phyloP scores from a whole-genome alignment of 768 basidiomycete genomes.

The Naganishia friedmannii region DNA sequence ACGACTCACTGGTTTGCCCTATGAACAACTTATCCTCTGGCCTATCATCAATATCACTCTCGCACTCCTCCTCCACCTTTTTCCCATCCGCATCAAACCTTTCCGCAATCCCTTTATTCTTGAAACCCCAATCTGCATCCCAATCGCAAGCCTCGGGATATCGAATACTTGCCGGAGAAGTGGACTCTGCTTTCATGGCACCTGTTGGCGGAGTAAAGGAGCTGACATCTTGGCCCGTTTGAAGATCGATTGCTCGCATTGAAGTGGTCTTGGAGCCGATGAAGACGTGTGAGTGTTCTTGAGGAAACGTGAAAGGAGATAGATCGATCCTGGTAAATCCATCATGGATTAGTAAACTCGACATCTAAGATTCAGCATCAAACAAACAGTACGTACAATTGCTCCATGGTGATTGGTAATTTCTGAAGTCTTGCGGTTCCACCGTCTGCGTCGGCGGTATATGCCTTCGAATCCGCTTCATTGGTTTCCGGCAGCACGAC shows the following conservation, averaged over 20 bases:
- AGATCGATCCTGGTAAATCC: constrained; percentile 62
- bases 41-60: constrained; percentile 33
- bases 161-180: not conserved
- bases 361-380: not conserved
- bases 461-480: not conserved
- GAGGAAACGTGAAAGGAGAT: constrained; percentile 75
- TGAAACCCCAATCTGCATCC: constrained; percentile 26
- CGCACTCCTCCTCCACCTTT: constrained; percentile 59
- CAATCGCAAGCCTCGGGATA: constrained; percentile 33
- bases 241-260: constrained; percentile 54
- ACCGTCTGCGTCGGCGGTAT: constrained; percentile 54
- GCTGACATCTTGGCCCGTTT: constrained; percentile 49
- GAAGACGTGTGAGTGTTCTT: constrained; percentile 69
- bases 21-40: constrained; percentile 57
- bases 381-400: constrained; percentile 57
- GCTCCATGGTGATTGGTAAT: constrained; percentile 85
- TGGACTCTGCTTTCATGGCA: not conserved
- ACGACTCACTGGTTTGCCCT: constrained; percentile 62
- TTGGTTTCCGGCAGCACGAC: constrained; percentile 62
- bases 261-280: constrained; percentile 89
- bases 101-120: not conserved
- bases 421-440: constrained; percentile 61
- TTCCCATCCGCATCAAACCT: constrained; percentile 26
- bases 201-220: constrained; percentile 39
- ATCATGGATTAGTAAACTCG: not conserved